phyloP scores from a whole-genome alignment of 2,329 filamentous ascomycete species.

The Pseudogymnoascus destructans region DNA sequence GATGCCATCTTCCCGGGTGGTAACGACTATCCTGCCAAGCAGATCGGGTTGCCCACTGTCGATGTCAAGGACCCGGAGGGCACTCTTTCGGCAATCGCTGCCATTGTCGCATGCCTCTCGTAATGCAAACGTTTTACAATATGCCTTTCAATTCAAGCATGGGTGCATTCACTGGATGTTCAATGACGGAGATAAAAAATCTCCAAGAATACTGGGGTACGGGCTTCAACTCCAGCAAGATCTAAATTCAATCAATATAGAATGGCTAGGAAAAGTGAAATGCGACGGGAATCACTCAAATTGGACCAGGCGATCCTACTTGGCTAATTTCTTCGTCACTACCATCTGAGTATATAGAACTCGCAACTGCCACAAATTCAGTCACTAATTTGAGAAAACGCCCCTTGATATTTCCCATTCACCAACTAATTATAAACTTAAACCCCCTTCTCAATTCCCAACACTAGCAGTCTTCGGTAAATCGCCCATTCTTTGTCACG shows the following conservation, averaged over 20 bases:
- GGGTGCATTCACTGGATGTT: background rate
- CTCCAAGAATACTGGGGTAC: no score
- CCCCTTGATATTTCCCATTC: background rate
- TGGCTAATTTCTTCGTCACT: background rate
- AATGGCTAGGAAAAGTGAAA: background rate
- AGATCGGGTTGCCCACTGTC: constrained; percentile 20
- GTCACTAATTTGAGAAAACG: background rate
- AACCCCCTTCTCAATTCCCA: background rate
- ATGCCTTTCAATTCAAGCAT: no score
- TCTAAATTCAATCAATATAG: background rate
- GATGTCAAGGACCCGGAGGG: background rate
- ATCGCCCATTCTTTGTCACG: constrained; percentile 32
- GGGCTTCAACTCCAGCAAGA: background rate
- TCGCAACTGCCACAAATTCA: background rate
- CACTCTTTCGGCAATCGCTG: background rate
- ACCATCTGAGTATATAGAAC: background rate
- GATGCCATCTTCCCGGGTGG: constrained; percentile 31
- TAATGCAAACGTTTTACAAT: no score
- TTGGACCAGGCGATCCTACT: background rate
- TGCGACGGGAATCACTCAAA: background rate
- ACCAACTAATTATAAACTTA: background rate
- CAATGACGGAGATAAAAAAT: background rate
- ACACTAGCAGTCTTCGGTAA: constrained; percentile 22
- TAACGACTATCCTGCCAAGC: constrained; percentile 29
- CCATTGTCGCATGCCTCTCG: background rate